Evolutionary conservation across 2,329 filamentous ascomycete genomes (phyloP), one percentile per base, ranked within the genome.

Genomic region (Epichloe amarillans): DNA sequence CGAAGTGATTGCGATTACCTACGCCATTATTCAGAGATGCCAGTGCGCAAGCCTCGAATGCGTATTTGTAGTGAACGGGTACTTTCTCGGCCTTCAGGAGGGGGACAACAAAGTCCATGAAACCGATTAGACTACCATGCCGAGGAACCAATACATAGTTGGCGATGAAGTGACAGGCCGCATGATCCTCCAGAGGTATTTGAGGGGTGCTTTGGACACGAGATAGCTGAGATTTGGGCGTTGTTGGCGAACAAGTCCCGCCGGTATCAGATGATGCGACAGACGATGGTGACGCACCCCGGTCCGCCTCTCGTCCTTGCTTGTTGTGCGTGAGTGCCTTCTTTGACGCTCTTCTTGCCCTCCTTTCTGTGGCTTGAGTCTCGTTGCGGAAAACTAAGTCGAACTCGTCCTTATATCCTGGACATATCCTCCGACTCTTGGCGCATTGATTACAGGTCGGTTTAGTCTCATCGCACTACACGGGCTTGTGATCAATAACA

Each of bases 371-470:
- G 1, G 82, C 80, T 56, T 79, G 77, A 30, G 83, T 86, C 67
- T 86, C 83, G 62, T 86, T 83, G 51, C 83, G 79, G 58, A 86
- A 85, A 50, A 87, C 77, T 23, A 86, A 67, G 58, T 87, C 83
- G 57, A 86, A 84, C 56, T 85, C 82, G 60, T 85, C 80, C 62
- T 80, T 80, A 65, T 84, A 84, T 44, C 82, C 82, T 3, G 81
- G 81, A 60, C 82, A 85, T 56, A 75, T 70, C 39, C 80, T 74
- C 52, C 77, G 72, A 38, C 80, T 82, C 59, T 83, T 84, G 55
- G 72, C 68, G 59, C 81, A 84, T 61, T 84, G 80, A 40, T 75
- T 76, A 64, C 82, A 85, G 5, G 76, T 79, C 10, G 82, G 82
- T 55, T 79, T 82, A 39, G 74, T 78, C 64, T 84, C 81, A 62